These are phyloP conservation scores for Aureobasidium lini DNA, from an alignment of 2,329 filamentous ascomycete genomes.

Conservation along the genomic window DNA sequence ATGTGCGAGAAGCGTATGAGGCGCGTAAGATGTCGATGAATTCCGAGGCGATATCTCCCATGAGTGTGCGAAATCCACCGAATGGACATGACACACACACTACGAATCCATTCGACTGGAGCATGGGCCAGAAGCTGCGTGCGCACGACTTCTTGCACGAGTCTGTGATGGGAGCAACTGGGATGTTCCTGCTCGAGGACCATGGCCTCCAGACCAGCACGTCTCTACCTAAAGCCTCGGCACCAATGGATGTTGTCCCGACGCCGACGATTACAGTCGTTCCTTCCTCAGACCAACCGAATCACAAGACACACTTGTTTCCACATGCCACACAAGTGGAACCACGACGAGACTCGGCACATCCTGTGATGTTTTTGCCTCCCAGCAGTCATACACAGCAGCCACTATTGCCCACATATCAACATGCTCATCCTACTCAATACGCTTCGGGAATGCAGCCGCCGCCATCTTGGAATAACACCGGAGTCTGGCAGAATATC, in stretches of 20 bases:
- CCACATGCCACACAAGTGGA: not conserved
- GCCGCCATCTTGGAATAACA: not conserved
- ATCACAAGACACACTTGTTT: not conserved
- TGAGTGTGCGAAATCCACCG: not conserved
- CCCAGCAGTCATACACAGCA: not conserved
- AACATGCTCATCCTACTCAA: not conserved
- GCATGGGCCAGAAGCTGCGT: conserved; percentile 16
- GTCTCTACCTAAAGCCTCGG: not conserved
- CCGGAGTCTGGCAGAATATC: not conserved
- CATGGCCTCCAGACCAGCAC: conserved; percentile 30
- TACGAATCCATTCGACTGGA: not conserved
- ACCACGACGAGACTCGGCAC: conserved; percentile 2
- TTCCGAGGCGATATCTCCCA: not conserved
- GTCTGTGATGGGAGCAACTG: conserved; percentile 40
- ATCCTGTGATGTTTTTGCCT: not conserved
- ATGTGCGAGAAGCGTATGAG: conserved; percentile 15
- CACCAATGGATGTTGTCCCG: not conserved
- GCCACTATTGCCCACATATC: not conserved
- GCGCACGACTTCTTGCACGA: conserved; percentile 24
- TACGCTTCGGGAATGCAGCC: not conserved
- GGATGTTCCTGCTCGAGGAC: conserved; percentile 43
- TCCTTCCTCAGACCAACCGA: not conserved
- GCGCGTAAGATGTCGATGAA: not conserved
- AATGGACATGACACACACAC: not conserved
- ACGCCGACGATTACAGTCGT: not conserved